Base-by-base conservation (phyloP, 139 green algal species). In the Chlorokybus atmophyticus region DNA sequence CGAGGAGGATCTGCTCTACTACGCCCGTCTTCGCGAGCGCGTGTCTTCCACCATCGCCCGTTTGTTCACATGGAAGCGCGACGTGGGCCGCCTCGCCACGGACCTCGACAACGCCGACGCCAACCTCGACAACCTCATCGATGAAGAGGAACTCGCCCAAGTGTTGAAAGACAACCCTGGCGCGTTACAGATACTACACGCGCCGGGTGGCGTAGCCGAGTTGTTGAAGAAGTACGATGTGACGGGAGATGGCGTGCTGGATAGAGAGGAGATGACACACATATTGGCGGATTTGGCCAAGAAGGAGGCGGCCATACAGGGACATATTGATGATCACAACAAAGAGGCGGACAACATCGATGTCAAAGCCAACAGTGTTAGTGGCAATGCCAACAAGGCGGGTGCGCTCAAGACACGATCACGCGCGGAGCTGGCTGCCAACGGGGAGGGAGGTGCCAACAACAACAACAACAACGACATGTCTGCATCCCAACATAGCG, bases 141-240 rank as follows among this genome's bases (percentile, higher is more conserved):
- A 66, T 40, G 50, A 60, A n/a, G 28, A 26, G 7, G 58, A 66
- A 48, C 58, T 66, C 27, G 19, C 48, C 21, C 10, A 50, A 27
- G 50, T 28, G 23, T 48, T 66, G 10, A 48, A 44, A 19, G 58
- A 47, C 47, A 60, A 66, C 48, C 58, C 58, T 10, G 29, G 30
- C 23, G 58, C 58, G 21, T 44, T 32, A 8, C 8, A 50, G n/a
- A 41, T 66, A 42, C 51, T 66, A 4, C 25, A 66, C n/a, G 41
- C 26, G 6, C 19, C 23, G 32, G 58, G 58, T 44, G 35, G 14
- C 14, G 35, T 44, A 10, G 35, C 24, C 58, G 19, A 66, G 21
- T 48, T 66, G 44, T 48, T 66, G n/a, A 31, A 29, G 23, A 66
- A 66, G 58, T 66, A 66, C 58, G 58, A 66, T 32, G 44, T 66